Evolutionary conservation across 768 basidiomycete species (phyloP), one percentile per base, ranked within the genome.

Genomic region (Panellus pusillus): DNA sequence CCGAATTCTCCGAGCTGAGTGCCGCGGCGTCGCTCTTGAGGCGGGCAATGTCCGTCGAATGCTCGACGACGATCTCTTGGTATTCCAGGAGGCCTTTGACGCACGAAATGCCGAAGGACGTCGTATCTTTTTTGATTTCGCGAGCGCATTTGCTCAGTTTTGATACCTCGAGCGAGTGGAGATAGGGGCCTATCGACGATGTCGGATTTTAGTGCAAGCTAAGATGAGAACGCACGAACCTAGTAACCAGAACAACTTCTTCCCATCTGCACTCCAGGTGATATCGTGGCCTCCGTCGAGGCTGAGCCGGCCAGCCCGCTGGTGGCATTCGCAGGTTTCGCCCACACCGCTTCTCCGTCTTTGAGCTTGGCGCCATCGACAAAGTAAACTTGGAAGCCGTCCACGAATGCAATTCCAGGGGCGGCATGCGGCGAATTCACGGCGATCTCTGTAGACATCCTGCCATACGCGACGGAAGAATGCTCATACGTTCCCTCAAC

Each of bases 231-330:
- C 57, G 47, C 19, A 51, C 74, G 41, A 64, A 87, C 88, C 88
- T 28, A 90, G 74, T 68, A 90, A 79, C 88, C 88, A 90, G 57
- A 87, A 86, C 31, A 89, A 50, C 29, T 72, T 82, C 49, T 75
- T 79, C 15, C 88, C 87, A 63, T 89, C 83, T 11, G 76, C 63
- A 31, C 80, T 85, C 72, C 80, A 84, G 2, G 81, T 75, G 35
- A 89, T 65, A 63, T 85, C 84, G 61, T 90, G 88, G 1, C 87
- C 88, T 15, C 88, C 88, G 65, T 89, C 86, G 58, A 87, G 62
- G 61, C 87, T 89, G 53, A 89, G 53, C 31, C 87, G 76, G 77
- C 77, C 51, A 89, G 64, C 2, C 81, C 82, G 27, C 73, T 73
- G 2, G 86, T 84, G 3, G 86, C 80, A 62, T 86, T 85, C 0